Percentiles rank a stretch among this genome's conserved stretches.
Conservation (phyloP, 2,329 filamentous ascomycete genomes). For the Aureobasidium subglaciale region DNA sequence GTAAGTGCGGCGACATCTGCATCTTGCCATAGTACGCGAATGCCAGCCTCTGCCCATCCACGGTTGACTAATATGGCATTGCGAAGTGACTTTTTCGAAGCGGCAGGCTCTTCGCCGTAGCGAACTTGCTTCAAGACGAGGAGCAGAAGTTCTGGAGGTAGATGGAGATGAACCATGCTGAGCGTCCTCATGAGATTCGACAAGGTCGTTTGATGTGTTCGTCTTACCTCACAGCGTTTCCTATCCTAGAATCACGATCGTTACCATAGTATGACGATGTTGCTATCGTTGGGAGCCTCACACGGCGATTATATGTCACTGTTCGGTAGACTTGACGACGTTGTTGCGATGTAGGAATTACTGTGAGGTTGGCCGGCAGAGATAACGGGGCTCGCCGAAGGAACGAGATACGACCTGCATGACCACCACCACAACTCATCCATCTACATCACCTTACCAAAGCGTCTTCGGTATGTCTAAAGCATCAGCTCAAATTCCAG, state of each 20-base stretch:
- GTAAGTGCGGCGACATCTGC: not conserved
- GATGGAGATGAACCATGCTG: not conserved
- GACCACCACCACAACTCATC: not conserved
- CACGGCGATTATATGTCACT: too few species aligned
- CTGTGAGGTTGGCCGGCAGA: not conserved
- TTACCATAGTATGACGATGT: too few species aligned
- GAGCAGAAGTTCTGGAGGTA: not conserved
- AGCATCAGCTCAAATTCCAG: constrained; percentile 50
- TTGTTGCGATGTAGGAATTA: not conserved
- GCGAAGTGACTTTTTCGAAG: not conserved
- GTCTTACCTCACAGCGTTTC: too few species aligned
- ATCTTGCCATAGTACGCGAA: not conserved
- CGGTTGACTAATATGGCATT: not conserved
- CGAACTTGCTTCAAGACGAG: not conserved
- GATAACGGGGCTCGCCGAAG: not conserved
- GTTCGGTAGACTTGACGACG: too few species aligned
- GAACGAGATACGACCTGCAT: not conserved
- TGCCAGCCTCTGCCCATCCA: not conserved
- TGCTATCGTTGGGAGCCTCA: too few species aligned
- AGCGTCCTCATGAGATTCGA: too few species aligned
- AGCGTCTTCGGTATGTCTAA: not conserved
- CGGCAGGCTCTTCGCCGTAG: not conserved
- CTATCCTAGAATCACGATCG: too few species aligned
- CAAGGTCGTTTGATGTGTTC: too few species aligned
- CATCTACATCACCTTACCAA: not conserved